These are phyloP conservation scores for Tolypocladium inflatum DNA, from an alignment of 2,329 filamentous ascomycete species.

Conservation along the genomic window DNA sequence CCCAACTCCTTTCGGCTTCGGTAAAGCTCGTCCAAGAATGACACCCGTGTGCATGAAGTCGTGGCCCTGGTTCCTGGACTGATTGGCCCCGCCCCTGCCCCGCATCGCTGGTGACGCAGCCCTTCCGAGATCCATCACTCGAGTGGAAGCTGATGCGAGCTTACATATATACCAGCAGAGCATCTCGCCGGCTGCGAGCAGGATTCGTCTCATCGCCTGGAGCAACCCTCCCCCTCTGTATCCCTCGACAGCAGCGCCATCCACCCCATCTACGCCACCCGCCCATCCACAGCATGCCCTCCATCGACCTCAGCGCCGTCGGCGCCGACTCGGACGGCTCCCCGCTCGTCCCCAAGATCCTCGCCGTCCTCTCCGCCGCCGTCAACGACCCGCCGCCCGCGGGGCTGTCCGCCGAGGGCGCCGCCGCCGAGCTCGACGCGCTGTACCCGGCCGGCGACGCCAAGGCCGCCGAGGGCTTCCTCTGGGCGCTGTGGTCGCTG, in stretches of 20 bases:
- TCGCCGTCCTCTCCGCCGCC: constrained; percentile 13
- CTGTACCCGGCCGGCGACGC: constrained; percentile 10
- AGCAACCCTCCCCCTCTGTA: neutral
- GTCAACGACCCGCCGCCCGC: constrained; percentile 10
- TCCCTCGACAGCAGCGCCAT: neutral
- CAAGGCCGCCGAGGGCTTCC: constrained; percentile 13
- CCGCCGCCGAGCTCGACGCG: constrained; percentile 14
- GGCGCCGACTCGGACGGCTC: neutral
- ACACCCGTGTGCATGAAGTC: neutral
- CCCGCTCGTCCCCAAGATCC: constrained; percentile 4
- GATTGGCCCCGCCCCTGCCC: neutral
- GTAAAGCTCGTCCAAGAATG: neutral
- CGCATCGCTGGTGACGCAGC: neutral
- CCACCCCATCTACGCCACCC: neutral
- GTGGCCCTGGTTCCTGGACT: neutral
- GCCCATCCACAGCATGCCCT: neutral
- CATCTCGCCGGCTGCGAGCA: neutral
- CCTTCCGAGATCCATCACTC: neutral
- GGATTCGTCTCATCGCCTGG: neutral
- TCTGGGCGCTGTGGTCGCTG: constrained; percentile 19
- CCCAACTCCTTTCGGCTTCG: neutral
- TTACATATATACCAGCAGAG: neutral
- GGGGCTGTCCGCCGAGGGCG: constrained; percentile 8
- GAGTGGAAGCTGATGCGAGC: neutral
- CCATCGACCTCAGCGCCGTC: neutral